Evolutionary conservation across 805 yeast species (phyloP), one percentile per base, ranked within the genome.

Genomic region (Saccharomycodes ludwigii): DNA sequence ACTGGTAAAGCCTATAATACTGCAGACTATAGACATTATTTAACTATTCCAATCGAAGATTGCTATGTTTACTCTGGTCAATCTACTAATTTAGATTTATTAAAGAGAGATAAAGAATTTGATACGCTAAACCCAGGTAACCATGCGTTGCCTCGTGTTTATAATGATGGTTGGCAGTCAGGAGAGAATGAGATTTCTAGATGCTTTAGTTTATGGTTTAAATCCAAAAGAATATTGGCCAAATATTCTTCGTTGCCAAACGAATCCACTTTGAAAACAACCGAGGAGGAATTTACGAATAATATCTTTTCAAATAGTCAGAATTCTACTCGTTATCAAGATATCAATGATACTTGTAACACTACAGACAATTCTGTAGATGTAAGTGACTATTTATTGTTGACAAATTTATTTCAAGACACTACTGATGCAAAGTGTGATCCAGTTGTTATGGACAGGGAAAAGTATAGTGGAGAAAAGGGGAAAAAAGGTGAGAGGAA

Each of bases 141-240:
- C 4, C 64, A 66, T 29, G 56, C 75, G 0, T 48, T 79, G 19
- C 94, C 96, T 0, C 59, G 93, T 21, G 59, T 78, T 0, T 85
- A 80, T 47, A 56, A 66, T 2, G 94, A 85, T 53, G 95, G 95
- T 0, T 79, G 93, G 84, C 68, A 65, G 40, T 77, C 93, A 2
- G 61, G 72, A 6, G 97, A 88, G 44, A 80, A 76, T 29, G 91
- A 82, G 41, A 43, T 64, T n/a, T 56, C 71, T 18, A 61, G 94
- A 30, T 73, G 91, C 40, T 85, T 88, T 45, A 81, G 91, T 0
- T 43, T 88, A 3, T 85, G 95, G 95, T 71, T 76, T 53, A 88
- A 85, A 0, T 65, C 66, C 5, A 79, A 76, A 41, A 56, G 76
- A 34, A 54, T 63, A 3, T 55, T 71, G 35, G 46, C 63, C 10